Conservation (phyloP, 2,329 filamentous ascomycete species). For the Endoconidiophora laricicola region DNA sequence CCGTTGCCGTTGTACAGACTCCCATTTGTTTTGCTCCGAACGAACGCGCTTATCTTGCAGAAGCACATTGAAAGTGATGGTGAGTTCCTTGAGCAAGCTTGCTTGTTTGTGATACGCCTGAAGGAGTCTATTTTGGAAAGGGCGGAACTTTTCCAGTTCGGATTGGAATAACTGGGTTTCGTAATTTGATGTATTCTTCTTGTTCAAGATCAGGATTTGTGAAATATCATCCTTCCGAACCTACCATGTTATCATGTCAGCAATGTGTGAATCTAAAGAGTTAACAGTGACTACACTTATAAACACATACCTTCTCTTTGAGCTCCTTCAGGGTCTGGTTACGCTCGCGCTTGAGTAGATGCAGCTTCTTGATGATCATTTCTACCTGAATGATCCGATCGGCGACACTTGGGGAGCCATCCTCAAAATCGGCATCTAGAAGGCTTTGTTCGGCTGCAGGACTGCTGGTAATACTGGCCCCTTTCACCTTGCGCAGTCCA, state of each 20-base stretch:
- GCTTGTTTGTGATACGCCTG: constrained; percentile 94
- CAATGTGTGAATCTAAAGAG: neutral
- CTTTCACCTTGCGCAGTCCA: constrained; percentile 64
- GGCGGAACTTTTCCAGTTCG: constrained; percentile 92
- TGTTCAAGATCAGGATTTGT: constrained; percentile 91
- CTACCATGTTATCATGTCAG: constrained; percentile 27
- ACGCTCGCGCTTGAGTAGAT: constrained; percentile 79
- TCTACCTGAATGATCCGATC: constrained; percentile 85
- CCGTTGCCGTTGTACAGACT: constrained; percentile 68
- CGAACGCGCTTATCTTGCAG: constrained; percentile 88
- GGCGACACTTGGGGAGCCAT: constrained; percentile 61
- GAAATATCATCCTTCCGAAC: constrained; percentile 94
- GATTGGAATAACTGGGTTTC: constrained; percentile 86
- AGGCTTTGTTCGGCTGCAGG: constrained; percentile 57
- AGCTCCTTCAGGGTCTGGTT: constrained; percentile 88
- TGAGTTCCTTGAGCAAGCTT: constrained; percentile 86
- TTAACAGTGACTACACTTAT: neutral
- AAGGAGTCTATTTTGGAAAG: constrained; percentile 77
- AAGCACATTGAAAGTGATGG: constrained; percentile 67
- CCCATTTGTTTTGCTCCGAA: constrained; percentile 89
- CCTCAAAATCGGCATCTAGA: constrained; percentile 82
- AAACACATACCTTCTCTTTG: constrained; percentile 69
- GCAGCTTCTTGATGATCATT: constrained; percentile 77
- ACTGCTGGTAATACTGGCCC: constrained; percentile 41
- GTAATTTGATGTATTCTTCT: constrained; percentile 85